Percentiles rank a stretch among this genome's conserved stretches.
These are phyloP conservation scores for Shiraia sp. DNA, from an alignment of 2,329 filamentous ascomycete species.

Conservation along the genomic window DNA sequence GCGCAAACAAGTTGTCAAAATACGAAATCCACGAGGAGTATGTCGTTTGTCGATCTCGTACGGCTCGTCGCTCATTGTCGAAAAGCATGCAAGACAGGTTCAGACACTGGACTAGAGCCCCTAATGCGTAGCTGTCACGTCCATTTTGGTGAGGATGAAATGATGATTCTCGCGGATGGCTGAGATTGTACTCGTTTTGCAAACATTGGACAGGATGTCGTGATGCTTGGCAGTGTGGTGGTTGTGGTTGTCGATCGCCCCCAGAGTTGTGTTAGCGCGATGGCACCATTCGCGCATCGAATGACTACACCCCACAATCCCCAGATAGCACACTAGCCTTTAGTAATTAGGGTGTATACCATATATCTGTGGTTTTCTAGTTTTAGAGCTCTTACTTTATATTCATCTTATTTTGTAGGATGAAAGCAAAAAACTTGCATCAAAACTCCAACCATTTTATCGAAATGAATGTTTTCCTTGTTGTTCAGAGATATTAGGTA, in stretches of 20 bases:
- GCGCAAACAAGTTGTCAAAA: no score
- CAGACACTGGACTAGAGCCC: neutral
- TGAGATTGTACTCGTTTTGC: slow-evolving; percentile 14
- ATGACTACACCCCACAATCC: slow-evolving; percentile 11
- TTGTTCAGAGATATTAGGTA: no score
- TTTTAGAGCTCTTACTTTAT: no score
- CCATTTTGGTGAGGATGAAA: neutral
- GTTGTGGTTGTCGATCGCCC: slow-evolving; percentile 24
- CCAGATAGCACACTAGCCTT: neutral
- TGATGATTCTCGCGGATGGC: slow-evolving; percentile 9
- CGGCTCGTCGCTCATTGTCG: no score
- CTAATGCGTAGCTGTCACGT: neutral
- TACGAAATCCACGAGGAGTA: no score
- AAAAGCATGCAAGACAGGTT: no score
- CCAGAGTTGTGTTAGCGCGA: slow-evolving; percentile 12
- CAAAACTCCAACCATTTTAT: no score
- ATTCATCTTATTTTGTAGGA: no score
- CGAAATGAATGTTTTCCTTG: no score
- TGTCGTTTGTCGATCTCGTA: slow-evolving; percentile 1
- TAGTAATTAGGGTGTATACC: no score
- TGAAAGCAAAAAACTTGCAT: no score
- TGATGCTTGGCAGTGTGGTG: slow-evolving; percentile 28
- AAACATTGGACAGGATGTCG: slow-evolving; percentile 32
- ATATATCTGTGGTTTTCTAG: no score
- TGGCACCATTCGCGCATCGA: slow-evolving; percentile 16